Conservation (phyloP, 305 asterid species). For the Withania somnifera region DNA sequence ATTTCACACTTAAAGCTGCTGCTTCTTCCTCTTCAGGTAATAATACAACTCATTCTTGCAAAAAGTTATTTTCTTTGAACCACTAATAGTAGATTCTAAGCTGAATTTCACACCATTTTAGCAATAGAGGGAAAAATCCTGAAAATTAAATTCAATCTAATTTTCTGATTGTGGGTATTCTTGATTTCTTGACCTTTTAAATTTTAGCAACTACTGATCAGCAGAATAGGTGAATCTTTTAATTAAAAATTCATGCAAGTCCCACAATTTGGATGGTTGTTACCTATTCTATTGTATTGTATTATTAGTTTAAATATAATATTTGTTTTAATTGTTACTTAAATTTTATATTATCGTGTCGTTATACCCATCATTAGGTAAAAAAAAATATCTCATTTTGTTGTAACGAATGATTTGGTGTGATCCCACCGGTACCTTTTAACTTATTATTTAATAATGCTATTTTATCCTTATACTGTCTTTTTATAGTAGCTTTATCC, state of each 20-base stretch:
- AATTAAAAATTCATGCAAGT: not conserved
- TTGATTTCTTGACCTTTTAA: not conserved
- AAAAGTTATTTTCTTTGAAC: not conserved
- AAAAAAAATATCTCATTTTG: no score
- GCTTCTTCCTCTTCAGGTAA: conserved; percentile 49
- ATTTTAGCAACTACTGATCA: no score
- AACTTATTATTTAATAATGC: no score
- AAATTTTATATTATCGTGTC: no score
- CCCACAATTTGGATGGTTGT: not conserved
- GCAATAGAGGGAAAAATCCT: not conserved
- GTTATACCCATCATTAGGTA: no score
- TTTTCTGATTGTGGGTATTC: not conserved
- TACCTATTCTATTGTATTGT: no score
- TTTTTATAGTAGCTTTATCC: no score
- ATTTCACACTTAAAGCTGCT: conserved; percentile 29
- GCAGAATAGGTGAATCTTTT: not conserved
- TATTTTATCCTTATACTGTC: no score
- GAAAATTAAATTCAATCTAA: not conserved
- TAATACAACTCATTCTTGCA: not conserved
- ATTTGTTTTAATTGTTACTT: no score
- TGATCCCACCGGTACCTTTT: no score
- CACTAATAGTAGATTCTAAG: not conserved
- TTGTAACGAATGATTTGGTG: no score
- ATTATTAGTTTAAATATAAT: no score
- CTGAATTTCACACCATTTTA: not conserved